Evolutionary conservation across 2,329 filamentous ascomycete species (phyloP).

Genomic region (Thyridium curvatum): DNA sequence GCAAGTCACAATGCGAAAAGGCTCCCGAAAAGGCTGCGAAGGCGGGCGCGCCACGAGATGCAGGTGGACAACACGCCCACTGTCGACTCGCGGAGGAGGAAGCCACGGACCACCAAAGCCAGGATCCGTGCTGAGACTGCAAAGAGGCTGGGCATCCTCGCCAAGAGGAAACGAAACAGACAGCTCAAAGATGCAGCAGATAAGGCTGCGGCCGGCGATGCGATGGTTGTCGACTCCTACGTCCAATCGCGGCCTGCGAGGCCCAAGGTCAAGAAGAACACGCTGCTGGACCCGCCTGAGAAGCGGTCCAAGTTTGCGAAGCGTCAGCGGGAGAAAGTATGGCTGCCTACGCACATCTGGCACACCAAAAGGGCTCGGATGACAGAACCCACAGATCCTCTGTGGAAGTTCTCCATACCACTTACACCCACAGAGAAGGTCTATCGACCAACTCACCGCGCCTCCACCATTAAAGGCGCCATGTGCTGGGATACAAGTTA

Average conservation of each 20-base stretch:
- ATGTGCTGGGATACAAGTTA: slow-evolving; percentile 94
- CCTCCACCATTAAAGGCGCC: slow-evolving; percentile 67
- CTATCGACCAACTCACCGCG: slow-evolving; percentile 81
- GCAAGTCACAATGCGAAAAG: slow-evolving; percentile 93
- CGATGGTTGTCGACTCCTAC: slow-evolving; percentile 9
- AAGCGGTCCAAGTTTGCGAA: slow-evolving; percentile 69
- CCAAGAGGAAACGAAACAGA: slow-evolving; percentile 45
- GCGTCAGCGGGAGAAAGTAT: slow-evolving; percentile 82
- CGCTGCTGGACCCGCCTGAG: slow-evolving; percentile 52
- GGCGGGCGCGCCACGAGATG: slow-evolving; percentile 68
- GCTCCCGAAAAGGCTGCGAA: slow-evolving; percentile 71
- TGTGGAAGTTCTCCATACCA: slow-evolving; percentile 89
- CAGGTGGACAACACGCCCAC: slow-evolving; percentile 84
- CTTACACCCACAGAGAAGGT: slow-evolving; percentile 83
- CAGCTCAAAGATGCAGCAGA: slow-evolving; percentile 25
- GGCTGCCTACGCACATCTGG: slow-evolving; percentile 91
- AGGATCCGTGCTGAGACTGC: slow-evolving; percentile 70
- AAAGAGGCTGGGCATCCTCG: slow-evolving; percentile 60
- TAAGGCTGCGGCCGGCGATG: slow-evolving; percentile 14
- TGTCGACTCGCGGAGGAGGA: slow-evolving; percentile 59
- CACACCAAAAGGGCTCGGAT: slow-evolving; percentile 89
- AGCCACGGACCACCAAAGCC: slow-evolving; percentile 47
- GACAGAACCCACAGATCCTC: slow-evolving; percentile 67
- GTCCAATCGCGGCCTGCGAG: slow-evolving; percentile 36
- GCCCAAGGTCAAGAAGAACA: slow-evolving; percentile 66